Evolutionary conservation across 371 early-diverging fungal genomes (phyloP).

Genomic region (Paraphysoderma sedebokerense): DNA sequence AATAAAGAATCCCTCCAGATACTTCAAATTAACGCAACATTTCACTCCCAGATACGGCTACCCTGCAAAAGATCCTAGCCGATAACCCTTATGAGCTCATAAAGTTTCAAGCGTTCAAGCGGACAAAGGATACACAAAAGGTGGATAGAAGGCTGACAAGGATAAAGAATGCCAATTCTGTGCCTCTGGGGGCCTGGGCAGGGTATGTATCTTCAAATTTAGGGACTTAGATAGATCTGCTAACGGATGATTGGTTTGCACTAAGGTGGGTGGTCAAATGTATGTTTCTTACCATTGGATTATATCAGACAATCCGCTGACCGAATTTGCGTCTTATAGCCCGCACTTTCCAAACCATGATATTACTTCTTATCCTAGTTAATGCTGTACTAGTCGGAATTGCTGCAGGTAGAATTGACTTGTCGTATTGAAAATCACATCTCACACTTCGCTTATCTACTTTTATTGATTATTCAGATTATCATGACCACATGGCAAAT

Average conservation of each 20-base stretch:
- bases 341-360: background rate
- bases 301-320: too few relatives aligned
- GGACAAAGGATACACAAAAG: background rate
- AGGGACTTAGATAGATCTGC: too few relatives aligned
- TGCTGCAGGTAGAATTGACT: background rate
- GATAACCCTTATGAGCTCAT: slow-evolving; percentile 6
- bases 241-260: too few relatives aligned
- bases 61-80: background rate
- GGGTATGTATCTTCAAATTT: slow-evolving; percentile 4
- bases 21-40: too few relatives aligned
- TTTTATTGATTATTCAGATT: too few relatives aligned
- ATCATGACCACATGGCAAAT: too few relatives aligned
- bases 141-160: slow-evolving; percentile 6
- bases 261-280: too few relatives aligned
- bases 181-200: slow-evolving; percentile 8
- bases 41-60: background rate
- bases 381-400: slow-evolving; percentile 4
- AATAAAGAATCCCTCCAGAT: too few relatives aligned
- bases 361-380: background rate
- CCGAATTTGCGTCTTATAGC: too few relatives aligned
- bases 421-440: background rate
- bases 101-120: slow-evolving; percentile 7
- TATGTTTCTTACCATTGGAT: too few relatives aligned
- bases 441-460: too few relatives aligned
- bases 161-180: background rate